These are phyloP conservation scores for Flaveria floridana DNA, from an alignment of 140 eudicot species.

Conservation along the genomic window DNA sequence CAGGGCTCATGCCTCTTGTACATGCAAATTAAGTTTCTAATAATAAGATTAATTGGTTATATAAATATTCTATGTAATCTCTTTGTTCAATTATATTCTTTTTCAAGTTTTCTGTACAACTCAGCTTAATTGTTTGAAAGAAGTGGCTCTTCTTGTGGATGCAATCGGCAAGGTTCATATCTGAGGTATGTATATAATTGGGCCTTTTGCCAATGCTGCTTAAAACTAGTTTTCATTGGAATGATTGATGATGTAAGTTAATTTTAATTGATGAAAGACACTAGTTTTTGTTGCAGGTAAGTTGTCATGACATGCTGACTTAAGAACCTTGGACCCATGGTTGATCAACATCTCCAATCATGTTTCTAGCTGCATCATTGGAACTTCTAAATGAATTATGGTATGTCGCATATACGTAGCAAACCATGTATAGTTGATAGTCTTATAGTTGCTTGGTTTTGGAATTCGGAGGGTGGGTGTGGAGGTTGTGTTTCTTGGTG, in stretches of 20 bases:
- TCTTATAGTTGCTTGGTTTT: not conserved
- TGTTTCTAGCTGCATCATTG: not conserved
- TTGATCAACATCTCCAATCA: not conserved
- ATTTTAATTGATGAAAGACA: not conserved
- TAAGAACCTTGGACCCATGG: not conserved
- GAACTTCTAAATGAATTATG: not conserved
- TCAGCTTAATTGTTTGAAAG: not conserved
- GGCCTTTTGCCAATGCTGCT: not conserved
- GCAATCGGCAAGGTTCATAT: slow-evolving; percentile 6
- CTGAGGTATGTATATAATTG: slow-evolving; percentile 10
- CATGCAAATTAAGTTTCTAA: slow-evolving; percentile 58
- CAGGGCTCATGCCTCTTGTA: slow-evolving; percentile 70
- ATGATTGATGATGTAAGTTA: slow-evolving; percentile 1
- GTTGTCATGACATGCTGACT: not conserved
- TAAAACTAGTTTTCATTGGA: not conserved
- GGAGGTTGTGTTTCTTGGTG: no score
- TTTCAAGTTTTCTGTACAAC: slow-evolving; percentile 2
- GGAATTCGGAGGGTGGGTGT: no score
- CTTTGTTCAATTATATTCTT: not conserved
- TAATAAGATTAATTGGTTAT: slow-evolving; percentile 50
- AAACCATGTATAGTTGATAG: not conserved
- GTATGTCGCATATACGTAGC: not conserved
- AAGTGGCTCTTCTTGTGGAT: not conserved
- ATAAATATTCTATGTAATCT: not conserved
- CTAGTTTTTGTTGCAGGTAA: not conserved